Base-by-base conservation (phyloP, 768 basidiomycete genomes). In the Candolleomyces efflorescens region DNA sequence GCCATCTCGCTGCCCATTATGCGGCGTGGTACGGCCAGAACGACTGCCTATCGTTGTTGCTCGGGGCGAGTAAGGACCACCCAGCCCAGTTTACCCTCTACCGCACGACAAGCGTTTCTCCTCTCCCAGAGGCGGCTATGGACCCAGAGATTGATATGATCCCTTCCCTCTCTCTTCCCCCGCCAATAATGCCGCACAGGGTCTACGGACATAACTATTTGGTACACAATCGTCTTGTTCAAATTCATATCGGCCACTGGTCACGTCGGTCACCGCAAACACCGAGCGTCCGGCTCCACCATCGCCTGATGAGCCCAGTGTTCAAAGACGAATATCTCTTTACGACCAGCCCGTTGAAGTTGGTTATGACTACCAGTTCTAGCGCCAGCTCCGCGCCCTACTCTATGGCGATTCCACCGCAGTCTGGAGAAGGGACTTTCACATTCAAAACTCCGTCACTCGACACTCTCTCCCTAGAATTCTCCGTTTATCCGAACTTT, bases 131-230 rank as follows among this genome's bases (percentile, higher is more conserved):
- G 23, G 64, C 73, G 54, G 67, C 73, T 46, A 68, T 74, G 9
- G 84, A 92, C 66, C 75, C 81, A 37, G 92, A 98, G 60, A 86
- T 91, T 37, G 97, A 99, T 68, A 78, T 88, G 60, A 99, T 99
- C 61, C 97, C 97, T 15, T 89, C 89, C 1, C 78, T 99, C n/a
- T 92, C 90, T 18, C 81, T 99, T 17, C 97, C 97, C 2, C 97
- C 97, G 0, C 97, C 97, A 2, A 98, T 98, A 68, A 96, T 99
- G 83, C 94, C 97, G 26, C 93, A 98, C 68, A 86, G 94, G 54
- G 90, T 96, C 32, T 99, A 99, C 69, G 96, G 96, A 6, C 96
- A 99, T 75, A 96, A 92, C 67, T 94, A 91, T 71, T 80, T 99
- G 53, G 93, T 96, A 71, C 87, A 85, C 65, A 86, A 86, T 50